A percentile compares a stretch with the other conserved stretches of the same genome.
These are phyloP conservation scores for Apium graveolens DNA, from an alignment of 129 eudicot genomes.

Conservation along the genomic window DNA sequence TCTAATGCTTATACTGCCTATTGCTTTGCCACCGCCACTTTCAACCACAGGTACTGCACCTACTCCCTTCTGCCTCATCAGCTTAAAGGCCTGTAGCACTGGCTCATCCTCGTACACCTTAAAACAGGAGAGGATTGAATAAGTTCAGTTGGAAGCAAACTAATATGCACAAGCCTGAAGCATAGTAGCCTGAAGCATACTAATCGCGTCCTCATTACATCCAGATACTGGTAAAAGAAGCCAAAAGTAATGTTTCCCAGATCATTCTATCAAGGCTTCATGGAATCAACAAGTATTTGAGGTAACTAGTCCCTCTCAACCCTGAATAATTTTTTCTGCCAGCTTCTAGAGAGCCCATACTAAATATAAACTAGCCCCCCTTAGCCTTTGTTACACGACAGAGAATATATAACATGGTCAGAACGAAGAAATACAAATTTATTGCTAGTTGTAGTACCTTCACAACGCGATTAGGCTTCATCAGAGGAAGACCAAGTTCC, in stretches of 20 bases:
- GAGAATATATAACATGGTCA: not conserved
- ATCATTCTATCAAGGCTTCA: not conserved
- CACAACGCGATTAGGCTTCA: slow-evolving; percentile 45
- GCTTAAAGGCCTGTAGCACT: slow-evolving; percentile 52
- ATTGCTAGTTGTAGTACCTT: slow-evolving; percentile 33
- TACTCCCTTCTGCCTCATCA: slow-evolving; percentile 45
- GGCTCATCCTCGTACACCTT: slow-evolving; percentile 55
- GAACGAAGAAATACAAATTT: not conserved
- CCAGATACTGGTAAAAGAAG: not conserved
- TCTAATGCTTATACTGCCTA: slow-evolving; percentile 52
- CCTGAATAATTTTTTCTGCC: not conserved
- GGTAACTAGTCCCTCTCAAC: not conserved
- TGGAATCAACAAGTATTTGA: not conserved
- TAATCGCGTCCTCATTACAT: not conserved
- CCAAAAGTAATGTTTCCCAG: not conserved
- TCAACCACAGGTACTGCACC: slow-evolving; percentile 71
- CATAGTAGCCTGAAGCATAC: not conserved
- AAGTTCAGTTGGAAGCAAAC: not conserved
- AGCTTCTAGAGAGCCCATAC: no score
- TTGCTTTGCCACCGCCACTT: slow-evolving; percentile 38
- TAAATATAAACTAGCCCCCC: not conserved
- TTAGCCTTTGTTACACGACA: not conserved
- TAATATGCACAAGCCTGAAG: not conserved
- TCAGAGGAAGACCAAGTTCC: slow-evolving; percentile 82
- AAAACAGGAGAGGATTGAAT: not conserved